phyloP scores from a whole-genome alignment of 2,329 filamentous ascomycete genomes.

The Epicoccum sorghinum region DNA sequence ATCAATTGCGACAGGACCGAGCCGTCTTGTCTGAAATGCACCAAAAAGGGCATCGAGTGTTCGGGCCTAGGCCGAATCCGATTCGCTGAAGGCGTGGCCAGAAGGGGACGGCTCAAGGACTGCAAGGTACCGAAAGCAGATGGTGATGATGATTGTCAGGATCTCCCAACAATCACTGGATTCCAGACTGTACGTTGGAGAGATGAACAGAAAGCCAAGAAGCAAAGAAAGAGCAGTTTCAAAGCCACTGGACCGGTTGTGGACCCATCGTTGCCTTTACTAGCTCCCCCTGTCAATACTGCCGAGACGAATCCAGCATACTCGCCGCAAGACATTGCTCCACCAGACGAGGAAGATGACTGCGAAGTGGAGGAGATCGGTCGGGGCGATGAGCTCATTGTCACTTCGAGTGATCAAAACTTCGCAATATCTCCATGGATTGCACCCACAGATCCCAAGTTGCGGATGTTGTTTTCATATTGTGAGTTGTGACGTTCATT shows the following conservation, averaged over 20 bases:
- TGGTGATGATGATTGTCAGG: neutral
- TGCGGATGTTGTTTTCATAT: slow-evolving; percentile 47
- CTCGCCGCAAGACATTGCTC: no score
- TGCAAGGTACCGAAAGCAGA: slow-evolving; percentile 19
- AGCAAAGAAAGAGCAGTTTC: neutral
- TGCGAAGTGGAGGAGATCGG: slow-evolving; percentile 4
- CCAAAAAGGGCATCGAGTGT: slow-evolving; percentile 48
- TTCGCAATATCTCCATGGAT: slow-evolving; percentile 28
- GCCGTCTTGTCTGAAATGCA: slow-evolving; percentile 50
- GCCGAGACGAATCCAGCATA: no score
- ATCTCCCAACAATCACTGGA: neutral
- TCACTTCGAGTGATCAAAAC: neutral
- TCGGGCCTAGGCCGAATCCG: slow-evolving; percentile 49
- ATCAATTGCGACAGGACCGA: slow-evolving; percentile 51
- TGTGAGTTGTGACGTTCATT: slow-evolving; percentile 30
- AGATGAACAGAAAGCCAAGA: slow-evolving; percentile 1
- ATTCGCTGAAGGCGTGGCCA: slow-evolving; percentile 42
- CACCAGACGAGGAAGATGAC: neutral
- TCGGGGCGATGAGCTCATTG: neutral
- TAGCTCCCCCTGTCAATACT: no score
- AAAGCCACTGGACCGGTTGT: no score
- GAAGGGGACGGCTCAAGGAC: slow-evolving; percentile 24
- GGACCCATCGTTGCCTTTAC: no score
- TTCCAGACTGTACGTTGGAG: slow-evolving; percentile 8
- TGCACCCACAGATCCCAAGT: slow-evolving; percentile 33